Evolutionary conservation across 2,329 filamentous ascomycete species (phyloP).

Genomic region (Fusarium luffae): DNA sequence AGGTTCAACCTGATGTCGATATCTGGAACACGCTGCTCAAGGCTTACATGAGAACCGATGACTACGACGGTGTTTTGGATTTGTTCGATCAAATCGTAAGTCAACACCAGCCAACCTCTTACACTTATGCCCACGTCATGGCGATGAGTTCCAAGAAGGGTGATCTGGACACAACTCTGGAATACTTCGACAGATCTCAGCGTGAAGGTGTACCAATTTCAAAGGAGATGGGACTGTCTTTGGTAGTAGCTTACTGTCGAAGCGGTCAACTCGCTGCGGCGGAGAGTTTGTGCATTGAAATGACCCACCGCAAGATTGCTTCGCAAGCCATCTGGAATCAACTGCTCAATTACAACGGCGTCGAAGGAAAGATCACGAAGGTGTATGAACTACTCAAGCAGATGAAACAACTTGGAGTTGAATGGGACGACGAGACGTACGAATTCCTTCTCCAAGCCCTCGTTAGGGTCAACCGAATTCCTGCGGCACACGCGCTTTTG

Average conservation of each 20-base stretch:
- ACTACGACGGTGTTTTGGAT: constrained; percentile 73
- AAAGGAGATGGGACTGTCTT: constrained; percentile 68
- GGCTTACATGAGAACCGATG: constrained; percentile 72
- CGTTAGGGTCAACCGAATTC: constrained; percentile 60
- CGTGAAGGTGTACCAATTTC: constrained; percentile 61
- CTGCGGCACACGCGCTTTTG: constrained; percentile 62
- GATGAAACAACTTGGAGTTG: constrained; percentile 61
- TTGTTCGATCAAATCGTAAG: constrained; percentile 70
- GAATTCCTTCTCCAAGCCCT: constrained; percentile 62
- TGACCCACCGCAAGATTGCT: constrained; percentile 63
- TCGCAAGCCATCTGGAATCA: constrained; percentile 80
- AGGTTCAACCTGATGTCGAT: constrained; percentile 64
- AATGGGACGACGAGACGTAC: constrained; percentile 64
- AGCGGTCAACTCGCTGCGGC: constrained; percentile 53
- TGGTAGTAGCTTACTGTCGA: constrained; percentile 74
- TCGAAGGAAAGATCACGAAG: constrained; percentile 64
- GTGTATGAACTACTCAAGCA: constrained; percentile 60
- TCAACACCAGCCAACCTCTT: constrained; percentile 65
- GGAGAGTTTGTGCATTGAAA: constrained; percentile 57
- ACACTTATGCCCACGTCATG: constrained; percentile 80
- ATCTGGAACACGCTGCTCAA: constrained; percentile 84
- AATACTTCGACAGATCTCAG: constrained; percentile 72
- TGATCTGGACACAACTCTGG: constrained; percentile 75
- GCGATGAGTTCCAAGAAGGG: constrained; percentile 75
- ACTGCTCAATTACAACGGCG: constrained; percentile 75